These are phyloP conservation scores for Emydomyces testavorans DNA, from an alignment of 2,329 filamentous ascomycete genomes.

Conservation along the genomic window DNA sequence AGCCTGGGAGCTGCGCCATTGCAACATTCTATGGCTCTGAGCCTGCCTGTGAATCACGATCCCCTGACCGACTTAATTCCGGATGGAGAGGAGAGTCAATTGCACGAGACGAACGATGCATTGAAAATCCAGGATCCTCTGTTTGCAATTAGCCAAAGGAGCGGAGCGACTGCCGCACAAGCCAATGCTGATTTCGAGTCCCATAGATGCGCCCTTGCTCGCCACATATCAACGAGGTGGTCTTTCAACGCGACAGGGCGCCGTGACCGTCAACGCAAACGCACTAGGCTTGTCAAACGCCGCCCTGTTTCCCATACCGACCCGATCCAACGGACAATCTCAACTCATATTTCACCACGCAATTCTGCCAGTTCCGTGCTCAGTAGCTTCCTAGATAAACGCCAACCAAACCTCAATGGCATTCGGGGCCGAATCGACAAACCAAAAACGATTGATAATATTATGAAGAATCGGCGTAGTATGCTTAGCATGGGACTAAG, in stretches of 20 bases:
- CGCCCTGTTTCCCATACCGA: neutral
- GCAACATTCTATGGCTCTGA: too few species aligned
- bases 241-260: neutral
- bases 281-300: conserved; percentile 8
- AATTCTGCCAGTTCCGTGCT: neutral
- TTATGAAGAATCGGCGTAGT: conserved; percentile 2
- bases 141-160: neutral
- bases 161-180: neutral
- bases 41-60: too few species aligned
- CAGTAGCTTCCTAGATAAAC: conserved; percentile 4
- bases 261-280: neutral
- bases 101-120: neutral
- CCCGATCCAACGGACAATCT: neutral
- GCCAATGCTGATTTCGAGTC: neutral
- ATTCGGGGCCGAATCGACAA: conserved; percentile 13
- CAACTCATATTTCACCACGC: neutral
- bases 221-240: neutral
- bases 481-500: neutral
- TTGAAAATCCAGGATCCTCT: neutral
- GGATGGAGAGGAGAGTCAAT: too few species aligned
- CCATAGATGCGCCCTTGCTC: neutral
- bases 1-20: too few species aligned
- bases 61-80: too few species aligned
- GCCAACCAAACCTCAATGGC: conserved; percentile 12
- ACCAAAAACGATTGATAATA: conserved; percentile 7